Conservation (phyloP, 495 filamentous ascomycete species). For the Trichoderma asperelloides region DNA sequence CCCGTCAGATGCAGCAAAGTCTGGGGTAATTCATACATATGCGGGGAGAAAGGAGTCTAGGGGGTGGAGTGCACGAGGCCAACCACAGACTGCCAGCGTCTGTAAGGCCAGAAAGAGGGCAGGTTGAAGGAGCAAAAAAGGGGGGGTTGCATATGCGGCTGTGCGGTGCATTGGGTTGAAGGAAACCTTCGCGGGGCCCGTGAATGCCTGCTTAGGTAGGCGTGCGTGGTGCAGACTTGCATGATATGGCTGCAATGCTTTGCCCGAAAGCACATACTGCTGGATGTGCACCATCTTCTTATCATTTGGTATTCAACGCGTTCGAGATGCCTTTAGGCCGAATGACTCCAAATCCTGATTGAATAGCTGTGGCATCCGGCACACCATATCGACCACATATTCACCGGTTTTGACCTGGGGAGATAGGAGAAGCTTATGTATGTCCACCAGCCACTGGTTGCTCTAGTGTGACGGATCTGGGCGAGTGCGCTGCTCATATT, state of each 20-base stretch:
- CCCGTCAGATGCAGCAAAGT: constrained; percentile 3
- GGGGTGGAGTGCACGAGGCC: not conserved
- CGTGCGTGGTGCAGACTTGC: not conserved
- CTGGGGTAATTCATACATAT: not conserved
- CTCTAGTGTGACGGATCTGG: not conserved
- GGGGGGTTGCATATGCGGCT: constrained; percentile 3
- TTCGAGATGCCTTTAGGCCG: no score
- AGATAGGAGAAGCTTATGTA: no score
- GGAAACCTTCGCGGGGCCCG: not conserved
- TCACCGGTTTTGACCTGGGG: no score
- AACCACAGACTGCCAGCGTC: not conserved
- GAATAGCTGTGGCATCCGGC: no score
- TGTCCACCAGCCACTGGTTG: not conserved
- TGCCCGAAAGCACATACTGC: no score
- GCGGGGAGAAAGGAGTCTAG: not conserved
- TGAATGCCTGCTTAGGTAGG: not conserved
- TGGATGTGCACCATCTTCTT: no score
- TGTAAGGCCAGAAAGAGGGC: not conserved
- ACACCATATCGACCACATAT: no score
- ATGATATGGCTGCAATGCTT: not conserved
- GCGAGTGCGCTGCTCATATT: not conserved
- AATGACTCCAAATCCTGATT: no score
- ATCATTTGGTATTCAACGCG: no score
- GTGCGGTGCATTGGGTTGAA: constrained; percentile 1
- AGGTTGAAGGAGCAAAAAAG: not conserved